Evolutionary conservation across 2,329 filamentous ascomycete genomes (phyloP).

Genomic region (Fonsecaea multimorphosa): DNA sequence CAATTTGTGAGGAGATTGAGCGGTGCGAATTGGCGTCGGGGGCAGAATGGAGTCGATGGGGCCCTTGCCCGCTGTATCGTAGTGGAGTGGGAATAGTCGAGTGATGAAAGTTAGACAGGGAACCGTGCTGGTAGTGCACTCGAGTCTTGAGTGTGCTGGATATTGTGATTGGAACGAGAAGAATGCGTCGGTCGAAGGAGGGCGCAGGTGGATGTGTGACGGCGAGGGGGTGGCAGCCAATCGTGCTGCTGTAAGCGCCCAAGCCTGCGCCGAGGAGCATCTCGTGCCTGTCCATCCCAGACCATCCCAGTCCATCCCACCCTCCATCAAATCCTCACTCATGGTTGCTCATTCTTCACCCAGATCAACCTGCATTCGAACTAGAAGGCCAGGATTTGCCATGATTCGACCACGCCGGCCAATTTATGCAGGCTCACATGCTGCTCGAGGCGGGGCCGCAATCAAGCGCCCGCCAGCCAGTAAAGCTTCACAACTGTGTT

Average conservation of each 20-base stretch:
- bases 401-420: slow-evolving; percentile 30
- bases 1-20: slow-evolving; percentile 13
- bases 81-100: slow-evolving; percentile 1
- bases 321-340: slow-evolving; percentile 28
- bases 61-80: slow-evolving; percentile 8
- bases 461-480: slow-evolving; percentile 35
- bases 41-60: slow-evolving; percentile 1
- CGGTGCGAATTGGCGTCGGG: background rate
- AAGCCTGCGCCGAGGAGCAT: slow-evolving; percentile 18
- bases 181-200: background rate
- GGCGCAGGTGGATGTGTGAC: slow-evolving; percentile 30
- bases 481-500: slow-evolving; percentile 30
- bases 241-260: slow-evolving; percentile 31
- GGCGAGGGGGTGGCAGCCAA: slow-evolving; percentile 24
- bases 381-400: slow-evolving; percentile 20
- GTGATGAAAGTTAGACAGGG: slow-evolving; percentile 26
- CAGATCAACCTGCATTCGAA: slow-evolving; percentile 27
- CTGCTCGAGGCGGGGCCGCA: slow-evolving; percentile 34
- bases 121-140: slow-evolving; percentile 5
- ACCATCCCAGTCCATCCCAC: too few species aligned
- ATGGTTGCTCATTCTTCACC: slow-evolving; percentile 2
- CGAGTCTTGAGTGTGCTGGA: slow-evolving; percentile 22
- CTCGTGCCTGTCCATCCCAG: slow-evolving; percentile 29
- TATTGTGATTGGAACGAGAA: slow-evolving; percentile 27
- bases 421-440: slow-evolving; percentile 25